These are phyloP conservation scores for Achaetomiella virescens DNA, from an alignment of 495 filamentous ascomycete species.

Conservation along the genomic window DNA sequence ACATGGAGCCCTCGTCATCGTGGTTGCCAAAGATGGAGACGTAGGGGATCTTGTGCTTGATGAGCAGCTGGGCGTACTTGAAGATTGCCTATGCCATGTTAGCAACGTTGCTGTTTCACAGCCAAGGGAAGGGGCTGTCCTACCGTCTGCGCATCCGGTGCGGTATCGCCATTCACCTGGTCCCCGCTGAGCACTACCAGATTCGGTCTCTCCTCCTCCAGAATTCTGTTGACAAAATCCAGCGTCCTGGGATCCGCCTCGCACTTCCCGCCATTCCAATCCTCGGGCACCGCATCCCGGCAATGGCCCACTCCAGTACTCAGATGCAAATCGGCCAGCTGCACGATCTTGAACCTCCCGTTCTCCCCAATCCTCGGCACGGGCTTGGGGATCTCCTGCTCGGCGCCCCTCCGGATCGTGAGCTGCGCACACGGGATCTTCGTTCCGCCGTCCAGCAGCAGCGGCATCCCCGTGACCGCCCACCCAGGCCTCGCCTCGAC, in stretches of 20 bases:
- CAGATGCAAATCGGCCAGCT: conserved; percentile 84
- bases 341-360: conserved; percentile 96
- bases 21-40: conserved; percentile 96
- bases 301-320: conserved; percentile 82
- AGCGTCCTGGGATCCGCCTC: conserved; percentile 88
- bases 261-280: conserved; percentile 66
- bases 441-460: conserved; percentile 58
- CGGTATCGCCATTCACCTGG: conserved; percentile 89
- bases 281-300: conserved; percentile 71
- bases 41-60: conserved; percentile 83
- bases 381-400: conserved; percentile 53
- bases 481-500: conserved; percentile 82
- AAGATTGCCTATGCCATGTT: conserved; percentile 60
- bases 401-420: conserved; percentile 66
- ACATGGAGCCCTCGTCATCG: conserved; percentile 84
- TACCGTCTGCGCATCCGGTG: conserved; percentile 81
- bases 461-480: conserved; percentile 63
- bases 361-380: conserved; percentile 72
- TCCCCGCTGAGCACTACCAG: conserved; percentile 87
- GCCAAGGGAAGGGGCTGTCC: conserved; percentile 4
- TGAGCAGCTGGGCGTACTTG: conserved; percentile 83
- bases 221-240: conserved; percentile 72
- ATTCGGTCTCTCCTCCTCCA: conserved; percentile 90
- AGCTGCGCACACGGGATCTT: conserved; percentile 63
- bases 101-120: not conserved